Evolutionary conservation across 2,329 filamentous ascomycete genomes (phyloP).

Genomic region (Penicillium psychrosexuale): DNA sequence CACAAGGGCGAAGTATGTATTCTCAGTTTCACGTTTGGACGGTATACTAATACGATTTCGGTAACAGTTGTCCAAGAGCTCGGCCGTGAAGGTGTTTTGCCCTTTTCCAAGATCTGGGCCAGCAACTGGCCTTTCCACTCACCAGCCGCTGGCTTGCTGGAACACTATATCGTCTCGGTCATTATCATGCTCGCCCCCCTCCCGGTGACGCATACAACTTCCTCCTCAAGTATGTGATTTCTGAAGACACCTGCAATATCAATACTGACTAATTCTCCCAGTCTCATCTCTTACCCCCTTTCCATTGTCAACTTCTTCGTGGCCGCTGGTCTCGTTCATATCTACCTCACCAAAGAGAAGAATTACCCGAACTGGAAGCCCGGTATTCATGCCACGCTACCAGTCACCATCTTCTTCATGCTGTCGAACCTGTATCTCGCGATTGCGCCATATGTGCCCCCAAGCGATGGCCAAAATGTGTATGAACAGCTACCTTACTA

Average conservation of each 20-base stretch:
- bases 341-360: constrained; percentile 42
- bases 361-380: constrained; percentile 49
- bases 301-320: constrained; percentile 53
- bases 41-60: constrained; percentile 3
- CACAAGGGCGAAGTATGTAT: constrained; percentile 39
- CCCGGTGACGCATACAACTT: constrained; percentile 69
- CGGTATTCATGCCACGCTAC: constrained; percentile 50
- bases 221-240: constrained; percentile 37
- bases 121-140: constrained; percentile 66
- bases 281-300: constrained; percentile 41
- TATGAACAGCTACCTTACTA: constrained; percentile 54
- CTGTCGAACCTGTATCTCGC: constrained; percentile 54
- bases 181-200: constrained; percentile 64
- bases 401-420: constrained; percentile 52
- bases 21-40: background rate
- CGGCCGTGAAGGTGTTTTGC: constrained; percentile 66
- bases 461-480: constrained; percentile 48
- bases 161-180: constrained; percentile 65
- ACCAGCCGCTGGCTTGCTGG: constrained; percentile 56
- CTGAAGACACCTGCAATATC: background rate
- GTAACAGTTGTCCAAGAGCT: constrained; percentile 52
- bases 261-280: constrained; percentile 9
- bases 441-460: constrained; percentile 52
- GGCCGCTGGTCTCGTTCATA: constrained; percentile 47
- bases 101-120: constrained; percentile 65